Evolutionary conservation across 2,329 filamentous ascomycete genomes (phyloP).

Genomic region (Sarocladium kiliense): DNA sequence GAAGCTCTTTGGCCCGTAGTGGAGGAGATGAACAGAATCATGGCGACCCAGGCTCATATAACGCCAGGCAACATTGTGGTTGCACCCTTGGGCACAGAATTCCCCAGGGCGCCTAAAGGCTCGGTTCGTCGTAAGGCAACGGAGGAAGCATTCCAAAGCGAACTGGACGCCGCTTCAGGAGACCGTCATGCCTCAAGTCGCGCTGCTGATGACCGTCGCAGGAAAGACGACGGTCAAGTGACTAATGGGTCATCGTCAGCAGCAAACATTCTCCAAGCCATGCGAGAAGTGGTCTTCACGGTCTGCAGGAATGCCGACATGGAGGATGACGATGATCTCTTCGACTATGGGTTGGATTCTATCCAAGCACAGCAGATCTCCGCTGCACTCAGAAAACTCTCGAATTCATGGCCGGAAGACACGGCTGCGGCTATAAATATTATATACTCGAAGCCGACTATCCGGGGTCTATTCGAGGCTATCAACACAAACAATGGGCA

Average conservation of each 20-base stretch:
- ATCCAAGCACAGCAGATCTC: conserved; percentile 26
- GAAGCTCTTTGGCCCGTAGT: conserved; percentile 37
- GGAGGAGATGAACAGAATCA: conserved; percentile 35
- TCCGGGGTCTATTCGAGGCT: conserved; percentile 15
- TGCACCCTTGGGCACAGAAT: conserved; percentile 34
- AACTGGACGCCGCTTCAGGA: conserved; percentile 28
- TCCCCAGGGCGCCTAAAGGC: conserved; percentile 39
- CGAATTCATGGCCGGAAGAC: background rate
- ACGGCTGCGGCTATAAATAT: conserved; percentile 12
- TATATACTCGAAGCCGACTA: conserved; percentile 25
- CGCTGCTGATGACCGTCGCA: background rate
- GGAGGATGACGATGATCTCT: conserved; percentile 27
- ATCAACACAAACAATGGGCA: conserved; percentile 15
- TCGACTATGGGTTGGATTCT: conserved; percentile 33
- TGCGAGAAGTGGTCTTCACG: background rate
- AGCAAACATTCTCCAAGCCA: background rate
- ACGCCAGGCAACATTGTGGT: conserved; percentile 32
- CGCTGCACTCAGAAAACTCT: background rate
- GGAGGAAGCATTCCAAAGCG: conserved; percentile 33
- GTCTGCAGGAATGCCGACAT: conserved; percentile 12
- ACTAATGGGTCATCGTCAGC: too few relatives aligned
- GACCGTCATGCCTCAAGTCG: background rate
- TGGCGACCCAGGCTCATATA: conserved; percentile 42
- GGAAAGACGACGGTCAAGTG: background rate
- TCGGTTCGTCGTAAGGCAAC: conserved; percentile 37